phyloP scores from a whole-genome alignment of 768 basidiomycete genomes.

The Postia placenta region DNA sequence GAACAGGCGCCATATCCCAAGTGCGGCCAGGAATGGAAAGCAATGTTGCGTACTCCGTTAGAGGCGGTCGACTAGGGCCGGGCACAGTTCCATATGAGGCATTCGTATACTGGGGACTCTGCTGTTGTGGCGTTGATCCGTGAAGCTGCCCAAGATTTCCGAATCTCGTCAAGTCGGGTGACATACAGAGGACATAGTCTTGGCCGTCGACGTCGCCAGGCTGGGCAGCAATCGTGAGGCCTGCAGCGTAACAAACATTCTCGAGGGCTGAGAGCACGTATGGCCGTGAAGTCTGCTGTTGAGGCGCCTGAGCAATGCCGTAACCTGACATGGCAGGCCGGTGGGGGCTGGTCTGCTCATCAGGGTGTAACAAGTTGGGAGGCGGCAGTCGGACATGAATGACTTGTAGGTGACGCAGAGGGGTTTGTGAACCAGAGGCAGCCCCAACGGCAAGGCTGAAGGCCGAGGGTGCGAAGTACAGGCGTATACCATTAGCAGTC shows the following conservation, averaged over 20 bases:
- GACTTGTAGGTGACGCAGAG: constrained; percentile 50
- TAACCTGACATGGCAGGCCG: constrained; percentile 44
- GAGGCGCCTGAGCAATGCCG: constrained; percentile 37
- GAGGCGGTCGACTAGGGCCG: constrained; percentile 47
- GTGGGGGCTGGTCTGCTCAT: constrained; percentile 52
- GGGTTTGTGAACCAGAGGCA: constrained; percentile 20
- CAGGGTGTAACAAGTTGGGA: constrained; percentile 68
- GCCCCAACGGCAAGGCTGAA: constrained; percentile 42
- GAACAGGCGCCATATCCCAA: constrained; percentile 65
- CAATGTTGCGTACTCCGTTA: constrained; percentile 73
- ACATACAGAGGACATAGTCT: constrained; percentile 68
- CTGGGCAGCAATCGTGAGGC: constrained; percentile 66
- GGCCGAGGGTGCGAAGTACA: constrained; percentile 67
- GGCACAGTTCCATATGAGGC: constrained; percentile 29
- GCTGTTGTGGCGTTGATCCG: constrained; percentile 33
- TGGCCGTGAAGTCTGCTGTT: constrained; percentile 44
- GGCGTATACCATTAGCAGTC: constrained; percentile 74
- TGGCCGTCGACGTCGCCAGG: constrained; percentile 67
- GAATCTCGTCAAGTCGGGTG: constrained; percentile 71
- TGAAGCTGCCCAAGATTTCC: constrained; percentile 65
- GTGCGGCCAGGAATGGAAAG: constrained; percentile 78
- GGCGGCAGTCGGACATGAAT: constrained; percentile 79
- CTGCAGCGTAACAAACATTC: constrained; percentile 59
- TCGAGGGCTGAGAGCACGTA: constrained; percentile 56
- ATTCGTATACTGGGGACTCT: constrained; percentile 32